phyloP scores from a whole-genome alignment of 192 early-diverging fungal species.

The Umbelopsis isabellina region DNA sequence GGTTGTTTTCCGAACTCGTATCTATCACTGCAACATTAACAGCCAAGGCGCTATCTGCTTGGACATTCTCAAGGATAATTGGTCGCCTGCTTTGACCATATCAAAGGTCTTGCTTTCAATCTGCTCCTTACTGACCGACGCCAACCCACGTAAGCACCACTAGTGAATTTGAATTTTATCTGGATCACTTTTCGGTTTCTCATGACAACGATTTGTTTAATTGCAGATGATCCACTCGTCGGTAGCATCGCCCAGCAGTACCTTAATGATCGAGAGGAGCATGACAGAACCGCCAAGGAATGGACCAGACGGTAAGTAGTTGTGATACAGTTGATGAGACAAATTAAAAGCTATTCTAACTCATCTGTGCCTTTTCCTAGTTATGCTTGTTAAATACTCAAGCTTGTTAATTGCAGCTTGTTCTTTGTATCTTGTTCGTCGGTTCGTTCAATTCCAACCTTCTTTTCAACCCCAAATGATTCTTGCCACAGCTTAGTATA shows the following conservation, averaged over 20 bases:
- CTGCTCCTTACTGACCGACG: conserved; percentile 90
- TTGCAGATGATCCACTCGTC: conserved; percentile 87
- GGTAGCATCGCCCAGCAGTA: conserved; percentile 91
- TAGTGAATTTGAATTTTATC: background rate
- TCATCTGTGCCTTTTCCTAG: background rate
- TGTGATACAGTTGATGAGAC: background rate
- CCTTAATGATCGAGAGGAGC: conserved; percentile 80
- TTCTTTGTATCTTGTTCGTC: background rate
- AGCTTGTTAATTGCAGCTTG: background rate
- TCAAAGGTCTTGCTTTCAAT: conserved; percentile 96
- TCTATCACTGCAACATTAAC: conserved; percentile 98
- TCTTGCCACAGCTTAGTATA: no score
- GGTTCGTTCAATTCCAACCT: background rate
- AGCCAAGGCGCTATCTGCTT: conserved; percentile 89
- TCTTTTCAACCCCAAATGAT: background rate
- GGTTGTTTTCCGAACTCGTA: conserved; percentile 89
- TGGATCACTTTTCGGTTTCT: background rate
- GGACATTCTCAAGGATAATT: conserved; percentile 97
- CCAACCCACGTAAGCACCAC: conserved; percentile 80
- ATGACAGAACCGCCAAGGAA: conserved; percentile 87
- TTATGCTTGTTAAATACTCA: conserved; percentile 5
- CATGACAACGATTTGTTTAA: background rate
- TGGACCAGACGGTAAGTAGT: conserved; percentile 87
- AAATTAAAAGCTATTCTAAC: background rate
- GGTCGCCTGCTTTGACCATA: conserved; percentile 94